phyloP scores from a whole-genome alignment of 2,329 filamentous ascomycete species.

The Sporothrix pseudoabietina region DNA sequence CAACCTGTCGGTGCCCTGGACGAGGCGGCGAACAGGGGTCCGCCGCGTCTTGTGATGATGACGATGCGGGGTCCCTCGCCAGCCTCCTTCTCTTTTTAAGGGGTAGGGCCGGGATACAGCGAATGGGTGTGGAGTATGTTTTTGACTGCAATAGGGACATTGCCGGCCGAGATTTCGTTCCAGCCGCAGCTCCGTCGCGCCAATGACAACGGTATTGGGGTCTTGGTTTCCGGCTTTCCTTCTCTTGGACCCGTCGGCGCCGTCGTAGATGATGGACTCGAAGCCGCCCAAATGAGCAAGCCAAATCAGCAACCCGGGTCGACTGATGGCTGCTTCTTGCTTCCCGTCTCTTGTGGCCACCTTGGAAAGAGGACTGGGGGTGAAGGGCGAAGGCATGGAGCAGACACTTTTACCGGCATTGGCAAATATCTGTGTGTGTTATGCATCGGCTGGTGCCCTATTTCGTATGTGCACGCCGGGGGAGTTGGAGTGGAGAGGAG shows the following conservation, averaged over 20 bases:
- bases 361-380: slow-evolving; percentile 33
- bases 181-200: not conserved
- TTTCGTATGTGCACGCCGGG: slow-evolving; percentile 5
- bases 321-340: slow-evolving; percentile 31
- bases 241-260: not conserved
- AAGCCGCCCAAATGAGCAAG: slow-evolving; percentile 32
- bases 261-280: not conserved
- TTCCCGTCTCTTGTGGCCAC: slow-evolving; percentile 32
- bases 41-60: slow-evolving; percentile 31
- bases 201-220: not conserved
- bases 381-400: slow-evolving; percentile 37
- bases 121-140: not conserved
- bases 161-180: not conserved
- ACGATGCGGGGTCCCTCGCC: slow-evolving; percentile 30
- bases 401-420: slow-evolving; percentile 40
- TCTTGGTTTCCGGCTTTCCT: not conserved
- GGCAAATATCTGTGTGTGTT: slow-evolving; percentile 39
- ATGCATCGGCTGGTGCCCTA: slow-evolving; percentile 36
- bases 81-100: slow-evolving; percentile 21
- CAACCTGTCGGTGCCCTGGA: not conserved
- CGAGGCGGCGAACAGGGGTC: slow-evolving; percentile 23
- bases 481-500: not conserved
- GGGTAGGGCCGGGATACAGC: not conserved
- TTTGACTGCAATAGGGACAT: not conserved
- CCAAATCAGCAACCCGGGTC: slow-evolving; percentile 36